Base-by-base conservation (phyloP, 352 stramenopile genomes). In the Phytophthora capsici region DNA sequence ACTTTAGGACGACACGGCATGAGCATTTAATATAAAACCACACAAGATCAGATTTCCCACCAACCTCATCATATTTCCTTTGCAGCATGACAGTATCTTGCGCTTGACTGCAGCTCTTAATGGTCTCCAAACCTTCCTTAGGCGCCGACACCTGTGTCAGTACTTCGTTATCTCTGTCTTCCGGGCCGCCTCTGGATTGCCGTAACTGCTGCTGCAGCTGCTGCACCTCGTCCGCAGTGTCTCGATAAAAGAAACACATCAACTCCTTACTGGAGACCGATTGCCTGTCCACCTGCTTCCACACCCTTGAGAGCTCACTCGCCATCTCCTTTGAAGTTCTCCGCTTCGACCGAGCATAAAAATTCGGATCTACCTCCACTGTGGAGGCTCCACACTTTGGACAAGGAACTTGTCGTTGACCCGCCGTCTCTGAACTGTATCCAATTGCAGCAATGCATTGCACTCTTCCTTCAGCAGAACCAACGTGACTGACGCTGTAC, bases 391-490 rank as follows among this genome's bases (percentile, higher is more conserved):
- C 16, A 52, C 28, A n/a, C 23, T 52, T 16, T 52, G 45, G 7
- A 52, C 26, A 9, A 52, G 45, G 14, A 52, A 52, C 25, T 38
- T 52, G 45, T 52, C 45, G 8, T 16, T 38, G 45, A 52, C 17
- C 25, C 13, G 20, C 22, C 36, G 25, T 13, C 45, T 26, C 25
- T 38, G 23, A 12, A 13, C 38, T 52, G 25, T 9, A 25, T 38
- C 25, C 5, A 37, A 38, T 38, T 52, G 25, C 45, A 52, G 23
- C 25, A 52, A n/a, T 13, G 20, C 7, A 38, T 25, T 38, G 45
- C 45, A 52, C n/a, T 52, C 45, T 52, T 40, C 23, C 16, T 52
- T 16, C 16, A n/a, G 45, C 16, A 52, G n/a, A 34, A 52, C 13
- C 16, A 52, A 22, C 23, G n/a, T 16, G 8, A 52, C 36, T 13